Conservation (phyloP, 1,139 yeast species). For the Candida freyschussii region DNA sequence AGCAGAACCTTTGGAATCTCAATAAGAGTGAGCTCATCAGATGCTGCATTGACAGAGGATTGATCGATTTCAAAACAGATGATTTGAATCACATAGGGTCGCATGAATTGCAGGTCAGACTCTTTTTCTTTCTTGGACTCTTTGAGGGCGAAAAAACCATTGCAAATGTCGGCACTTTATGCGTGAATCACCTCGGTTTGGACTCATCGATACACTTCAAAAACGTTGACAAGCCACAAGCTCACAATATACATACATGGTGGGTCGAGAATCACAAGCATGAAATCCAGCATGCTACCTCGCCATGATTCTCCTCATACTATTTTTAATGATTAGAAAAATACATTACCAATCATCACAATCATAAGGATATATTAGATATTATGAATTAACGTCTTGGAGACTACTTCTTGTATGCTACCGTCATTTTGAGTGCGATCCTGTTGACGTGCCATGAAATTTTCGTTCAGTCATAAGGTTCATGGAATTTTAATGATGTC, state of each 20-base stretch:
- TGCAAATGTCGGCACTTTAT: constrained; percentile 18
- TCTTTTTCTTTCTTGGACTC: constrained; percentile 18
- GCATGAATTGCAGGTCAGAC: constrained; percentile 20
- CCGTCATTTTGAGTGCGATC: too few species aligned
- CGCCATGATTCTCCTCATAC: constrained; percentile 1
- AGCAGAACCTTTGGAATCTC: constrained; percentile 37
- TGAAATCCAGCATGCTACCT: too few species aligned
- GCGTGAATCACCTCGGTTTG: constrained; percentile 18
- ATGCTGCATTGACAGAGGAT: constrained; percentile 47
- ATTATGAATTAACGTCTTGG: neutral
- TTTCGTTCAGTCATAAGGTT: too few species aligned
- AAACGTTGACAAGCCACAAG: constrained; percentile 13
- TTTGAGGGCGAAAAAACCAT: constrained; percentile 17
- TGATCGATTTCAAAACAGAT: constrained; percentile 30
- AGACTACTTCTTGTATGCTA: too few species aligned
- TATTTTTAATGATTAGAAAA: neutral
- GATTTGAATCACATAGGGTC: constrained; percentile 17
- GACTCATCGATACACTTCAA: constrained; percentile 10
- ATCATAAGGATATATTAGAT: neutral
- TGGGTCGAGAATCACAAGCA: constrained; percentile 9
- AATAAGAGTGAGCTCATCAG: constrained; percentile 39
- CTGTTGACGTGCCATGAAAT: too few species aligned
- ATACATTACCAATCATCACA: constrained; percentile 1
- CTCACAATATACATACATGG: constrained; percentile 11
- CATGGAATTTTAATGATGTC: too few species aligned